Percentiles rank a stretch among this genome's conserved stretches.
phyloP scores from a whole-genome alignment of 1,139 yeast species.

The Geotrichum citri-aurantii region DNA sequence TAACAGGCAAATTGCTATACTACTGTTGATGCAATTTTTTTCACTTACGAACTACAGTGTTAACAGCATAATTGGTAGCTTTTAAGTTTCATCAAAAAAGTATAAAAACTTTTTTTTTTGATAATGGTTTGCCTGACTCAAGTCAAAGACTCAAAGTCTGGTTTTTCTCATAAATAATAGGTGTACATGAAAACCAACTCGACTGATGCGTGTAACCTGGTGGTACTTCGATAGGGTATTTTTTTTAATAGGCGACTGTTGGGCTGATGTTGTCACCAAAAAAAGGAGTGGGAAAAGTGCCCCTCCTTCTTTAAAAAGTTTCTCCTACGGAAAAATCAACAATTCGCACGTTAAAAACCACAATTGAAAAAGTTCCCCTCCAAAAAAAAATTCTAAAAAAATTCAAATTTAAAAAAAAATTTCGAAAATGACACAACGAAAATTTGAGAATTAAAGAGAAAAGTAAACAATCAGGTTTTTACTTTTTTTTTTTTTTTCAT shows the following conservation, averaged over 20 bases:
- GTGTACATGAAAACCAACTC: background rate
- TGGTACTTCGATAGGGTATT: too few species aligned
- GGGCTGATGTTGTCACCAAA: too few species aligned
- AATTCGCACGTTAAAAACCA: background rate
- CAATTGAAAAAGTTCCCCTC: background rate
- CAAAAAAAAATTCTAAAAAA: background rate
- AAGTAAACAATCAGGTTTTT: background rate
- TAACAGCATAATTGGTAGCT: too few species aligned
- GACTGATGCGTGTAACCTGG: too few species aligned
- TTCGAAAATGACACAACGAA: background rate
- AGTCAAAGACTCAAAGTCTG: too few species aligned
- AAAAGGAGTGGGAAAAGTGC: background rate
- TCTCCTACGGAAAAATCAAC: background rate
- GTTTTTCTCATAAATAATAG: background rate
- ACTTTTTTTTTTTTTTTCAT: background rate
- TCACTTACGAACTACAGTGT: too few species aligned
- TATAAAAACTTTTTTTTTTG: too few species aligned
- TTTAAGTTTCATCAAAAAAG: too few species aligned
- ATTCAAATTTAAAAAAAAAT: background rate
- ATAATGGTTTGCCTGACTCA: too few species aligned
- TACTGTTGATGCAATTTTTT: too few species aligned
- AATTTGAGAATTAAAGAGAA: background rate
- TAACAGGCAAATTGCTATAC: too few species aligned
- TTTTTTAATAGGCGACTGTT: too few species aligned
- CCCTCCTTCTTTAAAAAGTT: background rate